A percentile compares a stretch with the other conserved stretches of the same genome.
Conservation (phyloP, 1,139 yeast genomes). For the Nakaseomyces nivariensis region DNA sequence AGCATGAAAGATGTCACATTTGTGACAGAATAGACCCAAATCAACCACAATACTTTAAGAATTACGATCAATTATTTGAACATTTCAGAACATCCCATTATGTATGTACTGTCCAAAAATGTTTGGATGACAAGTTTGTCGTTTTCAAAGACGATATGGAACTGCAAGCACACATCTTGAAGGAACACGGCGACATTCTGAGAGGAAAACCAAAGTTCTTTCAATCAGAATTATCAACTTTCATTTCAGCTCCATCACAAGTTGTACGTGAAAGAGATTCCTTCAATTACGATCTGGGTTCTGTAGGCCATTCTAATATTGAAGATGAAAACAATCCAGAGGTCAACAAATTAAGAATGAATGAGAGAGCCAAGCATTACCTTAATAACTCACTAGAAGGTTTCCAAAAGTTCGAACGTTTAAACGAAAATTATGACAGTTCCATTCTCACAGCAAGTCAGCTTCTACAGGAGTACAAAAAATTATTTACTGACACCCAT, state of each 20-base stretch:
- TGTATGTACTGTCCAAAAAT: constrained; percentile 69
- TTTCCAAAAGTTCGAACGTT: constrained; percentile 39
- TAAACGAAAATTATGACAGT: constrained; percentile 42
- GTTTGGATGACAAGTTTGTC: constrained; percentile 83
- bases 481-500: constrained; percentile 37
- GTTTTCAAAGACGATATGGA: constrained; percentile 85
- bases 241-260: constrained; percentile 29
- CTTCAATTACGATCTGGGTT: constrained; percentile 8
- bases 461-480: constrained; percentile 41
- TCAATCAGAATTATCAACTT: constrained; percentile 63
- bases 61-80: constrained; percentile 60
- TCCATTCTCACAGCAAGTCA: constrained; percentile 41
- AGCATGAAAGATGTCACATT: constrained; percentile 82
- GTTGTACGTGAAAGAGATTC: constrained; percentile 17
- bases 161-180: constrained; percentile 77
- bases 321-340: constrained; percentile 29
- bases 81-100: constrained; percentile 72
- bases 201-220: constrained; percentile 42
- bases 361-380: constrained; percentile 78
- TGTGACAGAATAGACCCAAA: constrained; percentile 66
- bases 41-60: constrained; percentile 65
- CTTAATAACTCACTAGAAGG: constrained; percentile 43
- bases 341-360: constrained; percentile 54
- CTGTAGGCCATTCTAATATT: constrained; percentile 1
- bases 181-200: constrained; percentile 59